Conservation (phyloP, 1,284 basidiomycete species). For the Boletus hoseneyae region DNA sequence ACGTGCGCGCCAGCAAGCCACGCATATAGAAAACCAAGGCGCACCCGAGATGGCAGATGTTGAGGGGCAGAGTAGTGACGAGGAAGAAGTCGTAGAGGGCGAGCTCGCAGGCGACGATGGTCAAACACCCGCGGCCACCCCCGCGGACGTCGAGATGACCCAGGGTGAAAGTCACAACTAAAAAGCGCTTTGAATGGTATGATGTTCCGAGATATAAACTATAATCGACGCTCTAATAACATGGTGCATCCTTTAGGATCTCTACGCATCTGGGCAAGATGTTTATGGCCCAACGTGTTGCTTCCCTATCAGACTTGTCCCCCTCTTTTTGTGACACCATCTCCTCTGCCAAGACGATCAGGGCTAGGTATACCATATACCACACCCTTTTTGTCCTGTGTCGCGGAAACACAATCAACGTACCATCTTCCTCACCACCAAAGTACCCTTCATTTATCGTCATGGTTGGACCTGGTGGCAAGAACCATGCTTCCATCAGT, state of each 20-base stretch:
- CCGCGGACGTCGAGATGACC: constrained; percentile 28
- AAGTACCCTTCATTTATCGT: constrained; percentile 61
- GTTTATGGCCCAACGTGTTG: constrained; percentile 41
- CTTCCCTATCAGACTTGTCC: constrained; percentile 6
- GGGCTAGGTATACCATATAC: constrained; percentile 65
- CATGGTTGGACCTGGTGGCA: constrained; percentile 43
- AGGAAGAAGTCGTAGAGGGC: constrained; percentile 35
- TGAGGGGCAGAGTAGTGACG: constrained; percentile 36
- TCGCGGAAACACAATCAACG: constrained; percentile 39
- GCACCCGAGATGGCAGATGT: constrained; percentile 40
- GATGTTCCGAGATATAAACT: neutral
- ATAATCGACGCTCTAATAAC: constrained; percentile 32
- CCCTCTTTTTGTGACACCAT: neutral
- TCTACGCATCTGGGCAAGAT: constrained; percentile 37
- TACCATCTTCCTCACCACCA: constrained; percentile 40
- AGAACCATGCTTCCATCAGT: constrained; percentile 59
- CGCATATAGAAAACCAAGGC: constrained; percentile 23
- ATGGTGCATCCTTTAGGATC: constrained; percentile 46
- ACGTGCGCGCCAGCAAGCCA: constrained; percentile 24
- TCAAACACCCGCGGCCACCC: constrained; percentile 25
- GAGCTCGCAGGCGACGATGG: constrained; percentile 32
- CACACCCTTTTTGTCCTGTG: constrained; percentile 63
- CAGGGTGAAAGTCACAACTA: constrained; percentile 3
- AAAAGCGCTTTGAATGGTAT: neutral
- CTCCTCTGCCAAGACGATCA: constrained; percentile 45